A percentile compares a stretch with the other conserved stretches of the same genome.
phyloP scores from a whole-genome alignment of 176 grass and related monocot species.

The Eragrostis nindensis region DNA sequence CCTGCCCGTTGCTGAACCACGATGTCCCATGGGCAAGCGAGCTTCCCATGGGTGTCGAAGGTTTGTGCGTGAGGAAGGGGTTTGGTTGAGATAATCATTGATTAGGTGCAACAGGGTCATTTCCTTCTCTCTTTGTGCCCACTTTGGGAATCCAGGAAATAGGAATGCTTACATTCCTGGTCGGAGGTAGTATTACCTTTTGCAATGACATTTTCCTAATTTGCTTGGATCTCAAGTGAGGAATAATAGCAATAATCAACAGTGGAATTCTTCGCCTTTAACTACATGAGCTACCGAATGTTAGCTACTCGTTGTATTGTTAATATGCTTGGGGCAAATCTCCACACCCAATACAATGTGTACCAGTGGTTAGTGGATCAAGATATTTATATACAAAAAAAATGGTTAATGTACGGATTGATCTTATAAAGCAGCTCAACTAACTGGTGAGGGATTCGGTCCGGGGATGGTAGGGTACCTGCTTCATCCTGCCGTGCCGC shows the following conservation, averaged over 20 bases:
- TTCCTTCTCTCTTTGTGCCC: too few relatives aligned
- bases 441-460: neutral
- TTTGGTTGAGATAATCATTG: too few relatives aligned
- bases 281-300: neutral
- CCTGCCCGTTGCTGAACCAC: too few relatives aligned
- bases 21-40: too few relatives aligned
- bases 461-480: conserved; percentile 36
- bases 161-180: too few relatives aligned
- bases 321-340: neutral
- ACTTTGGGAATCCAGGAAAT: too few relatives aligned
- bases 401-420: neutral
- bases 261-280: neutral
- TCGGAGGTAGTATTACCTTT: neutral
- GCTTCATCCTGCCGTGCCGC: conserved; percentile 82
- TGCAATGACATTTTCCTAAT: neutral
- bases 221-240: neutral
- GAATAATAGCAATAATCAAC: neutral
- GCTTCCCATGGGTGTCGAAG: too few relatives aligned
- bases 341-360: neutral
- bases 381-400: neutral
- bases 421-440: neutral
- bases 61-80: too few relatives aligned
- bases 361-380: neutral
- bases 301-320: neutral
- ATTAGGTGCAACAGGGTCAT: too few relatives aligned